These are phyloP conservation scores for Cystobasidium onofrii DNA, from an alignment of 768 basidiomycete genomes.

Conservation along the genomic window DNA sequence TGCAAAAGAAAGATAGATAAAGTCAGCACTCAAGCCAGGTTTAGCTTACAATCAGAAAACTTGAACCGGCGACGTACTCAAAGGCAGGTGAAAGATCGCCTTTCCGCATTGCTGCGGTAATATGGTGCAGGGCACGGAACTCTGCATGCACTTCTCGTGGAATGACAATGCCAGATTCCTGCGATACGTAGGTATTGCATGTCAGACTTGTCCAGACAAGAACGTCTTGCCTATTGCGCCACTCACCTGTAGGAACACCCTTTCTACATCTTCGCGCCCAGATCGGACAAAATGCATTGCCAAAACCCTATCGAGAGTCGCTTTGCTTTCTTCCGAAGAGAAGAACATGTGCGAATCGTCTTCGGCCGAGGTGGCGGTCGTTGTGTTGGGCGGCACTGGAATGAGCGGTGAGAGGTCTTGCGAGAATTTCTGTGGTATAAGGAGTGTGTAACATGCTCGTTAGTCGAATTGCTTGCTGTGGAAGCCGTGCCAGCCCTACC, in stretches of 20 bases:
- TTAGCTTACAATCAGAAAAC: slow-evolving; percentile 1
- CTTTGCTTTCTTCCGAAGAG: slow-evolving; percentile 17
- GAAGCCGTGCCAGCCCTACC: slow-evolving; percentile 51
- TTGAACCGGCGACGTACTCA: slow-evolving; percentile 51
- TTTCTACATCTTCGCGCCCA: slow-evolving; percentile 63
- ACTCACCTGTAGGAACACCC: slow-evolving; percentile 48
- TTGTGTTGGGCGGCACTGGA: slow-evolving; percentile 15
- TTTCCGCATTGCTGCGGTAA: slow-evolving; percentile 34
- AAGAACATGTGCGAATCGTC: slow-evolving; percentile 36
- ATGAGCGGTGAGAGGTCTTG: slow-evolving; percentile 52
- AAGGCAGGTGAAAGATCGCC: slow-evolving; percentile 57
- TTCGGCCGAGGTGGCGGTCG: slow-evolving; percentile 14
- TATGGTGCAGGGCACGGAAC: slow-evolving; percentile 52
- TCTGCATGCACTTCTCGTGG: slow-evolving; percentile 52
- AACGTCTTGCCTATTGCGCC: too few relatives aligned
- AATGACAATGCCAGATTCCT: slow-evolving; percentile 65
- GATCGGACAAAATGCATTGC: slow-evolving; percentile 58
- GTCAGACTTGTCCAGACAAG: neutral
- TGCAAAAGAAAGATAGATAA: slow-evolving; percentile 43
- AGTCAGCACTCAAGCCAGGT: neutral
- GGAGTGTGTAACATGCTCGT: too few relatives aligned
- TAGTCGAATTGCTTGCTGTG: too few relatives aligned
- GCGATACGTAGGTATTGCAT: neutral
- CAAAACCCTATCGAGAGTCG: slow-evolving; percentile 43
- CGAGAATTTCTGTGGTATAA: slow-evolving; percentile 54